Evolutionary conservation across 2,329 filamentous ascomycete species (phyloP).

Genomic region (Colletotrichum truncatum): DNA sequence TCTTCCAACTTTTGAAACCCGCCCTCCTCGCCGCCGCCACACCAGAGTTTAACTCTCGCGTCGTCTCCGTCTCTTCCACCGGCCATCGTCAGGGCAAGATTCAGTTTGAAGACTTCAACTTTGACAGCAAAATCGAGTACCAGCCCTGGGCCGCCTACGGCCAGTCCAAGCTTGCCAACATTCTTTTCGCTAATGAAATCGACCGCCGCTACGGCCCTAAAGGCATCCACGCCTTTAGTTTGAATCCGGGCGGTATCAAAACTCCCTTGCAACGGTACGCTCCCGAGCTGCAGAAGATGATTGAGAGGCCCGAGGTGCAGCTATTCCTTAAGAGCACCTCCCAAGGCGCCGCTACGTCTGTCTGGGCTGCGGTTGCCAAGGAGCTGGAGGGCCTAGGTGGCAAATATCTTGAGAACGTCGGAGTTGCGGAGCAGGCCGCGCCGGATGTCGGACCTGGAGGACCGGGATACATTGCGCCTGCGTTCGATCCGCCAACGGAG

Average conservation of each 20-base stretch:
- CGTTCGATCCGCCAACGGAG: conserved; percentile 26
- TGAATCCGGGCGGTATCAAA: conserved; percentile 26
- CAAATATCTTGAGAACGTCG: conserved; percentile 53
- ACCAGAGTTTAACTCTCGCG: conserved; percentile 46
- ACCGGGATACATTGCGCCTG: conserved; percentile 33
- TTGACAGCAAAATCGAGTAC: conserved; percentile 40
- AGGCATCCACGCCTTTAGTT: conserved; percentile 33
- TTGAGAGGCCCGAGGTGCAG: conserved; percentile 6
- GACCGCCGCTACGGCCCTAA: conserved; percentile 54
- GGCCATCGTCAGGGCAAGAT: conserved; percentile 48
- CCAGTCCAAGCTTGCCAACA: conserved; percentile 59
- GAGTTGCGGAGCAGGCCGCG: conserved; percentile 35
- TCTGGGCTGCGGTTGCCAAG: conserved; percentile 52
- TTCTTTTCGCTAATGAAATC: conserved; percentile 60
- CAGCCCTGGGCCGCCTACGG: conserved; percentile 51
- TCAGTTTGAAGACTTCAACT: conserved; percentile 38
- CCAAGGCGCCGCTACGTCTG: conserved; percentile 58
- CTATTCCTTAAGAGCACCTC: conserved; percentile 7
- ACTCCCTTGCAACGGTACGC: conserved; percentile 15
- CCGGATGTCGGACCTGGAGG: background rate
- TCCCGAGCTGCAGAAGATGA: background rate
- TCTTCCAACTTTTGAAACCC: conserved; percentile 37
- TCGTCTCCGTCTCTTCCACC: conserved; percentile 54
- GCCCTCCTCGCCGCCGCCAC: conserved; percentile 26
- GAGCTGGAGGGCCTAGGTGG: conserved; percentile 56